phyloP scores from a whole-genome alignment of 768 basidiomycete genomes.

The Crepidotus variabilis region DNA sequence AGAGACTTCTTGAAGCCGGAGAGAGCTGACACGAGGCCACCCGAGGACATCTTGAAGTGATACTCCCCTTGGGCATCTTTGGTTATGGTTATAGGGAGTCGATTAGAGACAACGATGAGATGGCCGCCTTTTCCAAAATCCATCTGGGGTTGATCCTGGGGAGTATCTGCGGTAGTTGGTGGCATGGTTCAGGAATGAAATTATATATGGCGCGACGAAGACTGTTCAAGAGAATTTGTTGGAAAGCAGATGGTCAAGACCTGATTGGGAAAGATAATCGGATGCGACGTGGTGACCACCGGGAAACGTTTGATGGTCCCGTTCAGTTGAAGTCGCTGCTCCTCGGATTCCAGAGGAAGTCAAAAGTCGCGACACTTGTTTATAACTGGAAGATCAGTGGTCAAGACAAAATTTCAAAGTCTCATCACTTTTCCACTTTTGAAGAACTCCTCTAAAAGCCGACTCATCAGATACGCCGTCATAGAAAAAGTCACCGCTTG shows the following conservation, averaged over 20 bases:
- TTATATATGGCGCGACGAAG: slow-evolving; percentile 18
- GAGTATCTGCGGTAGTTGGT: slow-evolving; percentile 22
- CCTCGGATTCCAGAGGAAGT: not conserved
- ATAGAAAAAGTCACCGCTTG: not conserved
- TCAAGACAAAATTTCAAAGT: no score
- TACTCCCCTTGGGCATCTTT: slow-evolving; percentile 92
- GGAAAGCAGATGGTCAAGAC: slow-evolving; percentile 23
- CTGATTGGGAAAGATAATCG: slow-evolving; percentile 32
- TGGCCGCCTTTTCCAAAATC: slow-evolving; percentile 50
- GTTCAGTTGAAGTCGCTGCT: not conserved
- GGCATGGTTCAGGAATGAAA: slow-evolving; percentile 21
- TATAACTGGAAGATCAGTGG: no score
- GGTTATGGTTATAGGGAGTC: slow-evolving; percentile 92
- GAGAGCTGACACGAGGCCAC: slow-evolving; percentile 95
- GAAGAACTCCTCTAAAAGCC: not conserved
- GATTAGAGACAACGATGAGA: slow-evolving; percentile 94
- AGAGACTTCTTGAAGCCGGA: slow-evolving; percentile 98
- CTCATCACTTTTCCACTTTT: not conserved
- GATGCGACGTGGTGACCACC: slow-evolving; percentile 20
- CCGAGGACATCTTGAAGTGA: slow-evolving; percentile 99
- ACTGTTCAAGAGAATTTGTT: slow-evolving; percentile 15
- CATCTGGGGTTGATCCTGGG: slow-evolving; percentile 35
- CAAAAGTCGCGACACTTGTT: not conserved
- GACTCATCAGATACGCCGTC: not conserved
- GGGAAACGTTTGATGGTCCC: slow-evolving; percentile 24